Conservation (phyloP, 2,329 filamentous ascomycete genomes). For the Exophiala lecanii-corni region DNA sequence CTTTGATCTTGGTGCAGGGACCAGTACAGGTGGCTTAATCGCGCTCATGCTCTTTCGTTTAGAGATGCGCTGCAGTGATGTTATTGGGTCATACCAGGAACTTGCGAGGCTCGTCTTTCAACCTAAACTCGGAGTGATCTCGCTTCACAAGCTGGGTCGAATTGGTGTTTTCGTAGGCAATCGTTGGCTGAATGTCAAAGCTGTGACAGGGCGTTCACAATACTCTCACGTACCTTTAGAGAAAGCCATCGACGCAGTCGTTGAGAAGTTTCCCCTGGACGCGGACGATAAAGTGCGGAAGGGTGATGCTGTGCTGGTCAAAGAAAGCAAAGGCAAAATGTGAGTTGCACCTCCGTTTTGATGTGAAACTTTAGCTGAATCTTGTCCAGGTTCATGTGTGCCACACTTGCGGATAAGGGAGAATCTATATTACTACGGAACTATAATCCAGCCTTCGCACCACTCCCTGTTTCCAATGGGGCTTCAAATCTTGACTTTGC, state of each 20-base stretch:
- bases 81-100: constrained; percentile 14
- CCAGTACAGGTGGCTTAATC: constrained; percentile 25
- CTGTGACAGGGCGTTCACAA: constrained; percentile 6
- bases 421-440: constrained; percentile 18
- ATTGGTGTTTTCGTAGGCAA: constrained; percentile 16
- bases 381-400: constrained; percentile 19
- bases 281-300: constrained; percentile 12
- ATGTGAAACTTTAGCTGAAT: neutral
- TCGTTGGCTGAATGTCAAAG: constrained; percentile 16
- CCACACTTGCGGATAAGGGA: constrained; percentile 16
- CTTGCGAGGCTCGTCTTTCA: constrained; percentile 20
- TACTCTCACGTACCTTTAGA: constrained; percentile 18
- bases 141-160: constrained; percentile 11
- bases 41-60: constrained; percentile 25
- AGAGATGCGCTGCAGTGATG: constrained; percentile 19
- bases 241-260: constrained; percentile 17
- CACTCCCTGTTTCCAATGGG: constrained; percentile 15
- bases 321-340: constrained; percentile 17
- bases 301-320: constrained; percentile 15
- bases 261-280: constrained; percentile 15
- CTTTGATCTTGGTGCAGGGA: constrained; percentile 24
- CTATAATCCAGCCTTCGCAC: constrained; percentile 12
- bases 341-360: constrained; percentile 5
- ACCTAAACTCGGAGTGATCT: constrained; percentile 10
- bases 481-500: constrained; percentile 14